Evolutionary conservation across 2,329 filamentous ascomycete genomes (phyloP).

Genomic region (Apiospora saccharicola): DNA sequence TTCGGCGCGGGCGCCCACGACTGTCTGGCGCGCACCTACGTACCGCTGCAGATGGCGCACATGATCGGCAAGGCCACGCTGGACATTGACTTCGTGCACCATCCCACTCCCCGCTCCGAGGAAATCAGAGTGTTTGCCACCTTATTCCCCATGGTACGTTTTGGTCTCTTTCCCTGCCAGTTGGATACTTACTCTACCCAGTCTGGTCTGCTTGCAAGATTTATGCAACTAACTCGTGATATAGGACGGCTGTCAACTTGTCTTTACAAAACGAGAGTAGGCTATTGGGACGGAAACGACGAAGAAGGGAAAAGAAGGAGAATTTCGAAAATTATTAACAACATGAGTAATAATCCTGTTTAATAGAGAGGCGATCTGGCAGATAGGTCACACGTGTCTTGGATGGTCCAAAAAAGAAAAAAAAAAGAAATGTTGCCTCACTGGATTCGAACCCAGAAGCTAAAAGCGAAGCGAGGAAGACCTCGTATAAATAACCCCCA

Average conservation of each 20-base stretch:
- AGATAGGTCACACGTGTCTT: background rate
- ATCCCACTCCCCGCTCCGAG: constrained; percentile 55
- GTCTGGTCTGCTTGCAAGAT: background rate
- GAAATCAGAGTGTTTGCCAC: constrained; percentile 60
- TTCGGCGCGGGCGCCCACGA: constrained; percentile 60
- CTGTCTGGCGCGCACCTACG: constrained; percentile 57
- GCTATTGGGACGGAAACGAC: background rate
- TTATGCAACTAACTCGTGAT: constrained; percentile 25
- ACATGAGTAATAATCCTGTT: background rate
- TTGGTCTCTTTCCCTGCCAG: constrained; percentile 46
- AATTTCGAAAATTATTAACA: background rate
- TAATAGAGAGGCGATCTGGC: background rate
- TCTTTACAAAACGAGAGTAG: constrained; percentile 43
- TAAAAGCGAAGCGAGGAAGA: background rate
- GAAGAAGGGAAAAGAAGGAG: background rate
- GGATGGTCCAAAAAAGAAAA: background rate
- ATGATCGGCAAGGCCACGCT: constrained; percentile 62
- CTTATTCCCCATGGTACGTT: constrained; percentile 46
- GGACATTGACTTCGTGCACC: constrained; percentile 58
- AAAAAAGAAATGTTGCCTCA: background rate
- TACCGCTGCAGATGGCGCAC: constrained; percentile 56
- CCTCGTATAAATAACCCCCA: background rate
- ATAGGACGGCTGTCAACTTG: constrained; percentile 47
- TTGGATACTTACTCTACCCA: background rate
- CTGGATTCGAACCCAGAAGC: background rate